Conservation (phyloP, 202 grass and related monocot genomes). For the Bolboschoenoplectus hybrid region DNA sequence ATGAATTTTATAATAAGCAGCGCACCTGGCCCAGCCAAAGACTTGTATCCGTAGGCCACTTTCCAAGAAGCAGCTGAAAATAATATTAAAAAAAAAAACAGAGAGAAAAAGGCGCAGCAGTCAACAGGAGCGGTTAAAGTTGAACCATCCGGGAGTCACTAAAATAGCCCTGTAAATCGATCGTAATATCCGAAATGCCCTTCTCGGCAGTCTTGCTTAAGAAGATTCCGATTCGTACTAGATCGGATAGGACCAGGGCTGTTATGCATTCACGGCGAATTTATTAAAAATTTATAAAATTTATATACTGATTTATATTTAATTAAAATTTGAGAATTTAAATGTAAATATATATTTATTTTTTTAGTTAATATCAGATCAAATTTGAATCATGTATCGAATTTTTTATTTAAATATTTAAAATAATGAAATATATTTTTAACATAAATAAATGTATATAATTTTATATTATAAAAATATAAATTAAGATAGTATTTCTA, state of each 20-base stretch:
- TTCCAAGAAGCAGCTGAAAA: background rate
- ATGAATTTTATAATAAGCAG: background rate
- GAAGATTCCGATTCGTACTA: background rate
- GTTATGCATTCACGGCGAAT: too few relatives aligned
- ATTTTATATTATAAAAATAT: too few relatives aligned
- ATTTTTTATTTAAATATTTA: too few relatives aligned
- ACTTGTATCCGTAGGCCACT: background rate
- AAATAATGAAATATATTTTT: too few relatives aligned
- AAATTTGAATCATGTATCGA: too few relatives aligned
- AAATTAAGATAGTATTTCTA: too few relatives aligned
- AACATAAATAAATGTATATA: too few relatives aligned
- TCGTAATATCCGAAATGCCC: slow-evolving; percentile 18
- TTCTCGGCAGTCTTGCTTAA: background rate
- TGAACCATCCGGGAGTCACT: background rate
- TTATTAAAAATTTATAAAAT: too few relatives aligned
- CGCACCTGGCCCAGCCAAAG: background rate
- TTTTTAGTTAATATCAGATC: background rate
- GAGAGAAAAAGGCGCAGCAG: background rate
- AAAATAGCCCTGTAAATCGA: background rate
- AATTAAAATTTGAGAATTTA: too few relatives aligned
- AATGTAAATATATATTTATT: background rate
- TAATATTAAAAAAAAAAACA: background rate
- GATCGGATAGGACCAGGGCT: too few relatives aligned
- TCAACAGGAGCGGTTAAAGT: background rate
- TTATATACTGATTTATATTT: too few relatives aligned